Conservation (phyloP, 805 yeast species). For the Lipomyces sp. region DNA sequence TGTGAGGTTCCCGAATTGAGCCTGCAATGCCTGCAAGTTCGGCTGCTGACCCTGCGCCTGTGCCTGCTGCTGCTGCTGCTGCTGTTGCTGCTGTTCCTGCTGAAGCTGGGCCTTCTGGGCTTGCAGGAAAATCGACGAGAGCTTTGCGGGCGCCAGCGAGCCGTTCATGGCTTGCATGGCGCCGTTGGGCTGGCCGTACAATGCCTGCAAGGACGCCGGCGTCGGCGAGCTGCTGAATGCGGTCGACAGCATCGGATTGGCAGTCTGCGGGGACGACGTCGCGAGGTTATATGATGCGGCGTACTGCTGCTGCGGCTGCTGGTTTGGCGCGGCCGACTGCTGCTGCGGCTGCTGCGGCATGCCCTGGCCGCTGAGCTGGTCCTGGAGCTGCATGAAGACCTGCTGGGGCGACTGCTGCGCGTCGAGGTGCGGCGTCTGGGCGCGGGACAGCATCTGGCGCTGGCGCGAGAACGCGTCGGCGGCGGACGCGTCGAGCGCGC, state of each 20-base stretch:
- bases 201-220: constrained; percentile 1
- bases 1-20: constrained; percentile 3
- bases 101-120: no score
- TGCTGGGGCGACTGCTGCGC: constrained; percentile 7
- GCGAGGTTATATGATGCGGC: not conserved
- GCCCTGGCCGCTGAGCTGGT: no score
- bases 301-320: constrained; percentile 6
- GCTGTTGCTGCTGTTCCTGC: constrained; percentile 4
- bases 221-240: constrained; percentile 1
- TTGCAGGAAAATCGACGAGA: not conserved
- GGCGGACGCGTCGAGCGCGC: constrained; percentile 7
- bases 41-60: not conserved
- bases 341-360: constrained; percentile 11
- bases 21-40: not conserved
- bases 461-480: not conserved
- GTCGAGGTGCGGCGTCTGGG: constrained; percentile 10
- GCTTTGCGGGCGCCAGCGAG: not conserved
- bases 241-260: not conserved
- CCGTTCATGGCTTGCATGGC: not conserved
- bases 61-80: not conserved
- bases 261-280: not conserved
- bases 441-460: not conserved
- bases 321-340: not conserved
- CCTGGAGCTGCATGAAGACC: not conserved
- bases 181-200: constrained; percentile 2